Evolutionary conservation across 805 yeast species (phyloP), one percentile per base, ranked within the genome.

Genomic region (Peterozyma xylosa): DNA sequence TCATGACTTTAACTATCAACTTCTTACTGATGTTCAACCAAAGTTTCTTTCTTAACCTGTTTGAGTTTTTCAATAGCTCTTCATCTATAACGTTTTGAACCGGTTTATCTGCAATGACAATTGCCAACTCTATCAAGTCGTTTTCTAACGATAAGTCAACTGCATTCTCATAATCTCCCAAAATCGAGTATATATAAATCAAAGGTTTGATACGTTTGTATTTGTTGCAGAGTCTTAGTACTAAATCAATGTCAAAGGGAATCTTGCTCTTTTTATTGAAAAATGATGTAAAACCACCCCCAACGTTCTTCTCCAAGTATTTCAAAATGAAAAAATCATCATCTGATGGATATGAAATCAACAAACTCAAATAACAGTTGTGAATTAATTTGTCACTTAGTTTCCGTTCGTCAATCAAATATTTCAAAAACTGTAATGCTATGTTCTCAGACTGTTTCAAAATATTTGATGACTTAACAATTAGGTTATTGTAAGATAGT

Each of bases 131-230:
- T 5, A 78, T 62, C 52, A 82, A 64, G 32, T 76, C 75, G 48
- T 77, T 63, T 3, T 75, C 71, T 38, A 93, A 64, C 0, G 96
- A 91, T 44, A 93, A 59, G 40, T 71, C 70, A 33, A 90, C 78
- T 0, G 98, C 97, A 43, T 86, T 89, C 48, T 88, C 95, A 55
- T 73, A 86, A 38, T 85, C 69, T 3, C 72, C 76, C 60, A 87
- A 62, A 41, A 76, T 67, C 1, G 93, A 76, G 52, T 84, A 79
- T n/a, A 93, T 72, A 46, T 75, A 72, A 9, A 88, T 78, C 1
- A 96, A 89, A 1, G 90, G 74, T 47, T 76, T 76, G 41, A 71
- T 67, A 46, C 76, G 78, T 10, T 74, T 59, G 54, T 74, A 73
- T 45, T 72, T 74, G 41, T 85, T 68, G 52, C 95, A 85, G 30